Conservation (phyloP, 345 rosid species). For the Populus pruinosa region DNA sequence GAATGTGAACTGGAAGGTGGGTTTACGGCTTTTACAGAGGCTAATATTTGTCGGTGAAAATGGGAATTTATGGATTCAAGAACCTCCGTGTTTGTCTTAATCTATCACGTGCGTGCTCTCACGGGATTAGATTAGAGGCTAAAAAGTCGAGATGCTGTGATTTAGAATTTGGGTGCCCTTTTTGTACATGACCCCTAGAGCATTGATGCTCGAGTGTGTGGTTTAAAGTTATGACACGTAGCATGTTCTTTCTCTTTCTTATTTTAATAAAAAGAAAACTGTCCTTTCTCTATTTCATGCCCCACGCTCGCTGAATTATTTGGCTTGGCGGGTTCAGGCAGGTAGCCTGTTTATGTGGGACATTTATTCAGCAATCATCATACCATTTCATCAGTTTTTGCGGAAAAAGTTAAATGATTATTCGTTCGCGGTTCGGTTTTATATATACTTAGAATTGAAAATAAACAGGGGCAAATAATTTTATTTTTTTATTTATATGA, state of each 20-base stretch:
- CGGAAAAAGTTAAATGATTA: neutral
- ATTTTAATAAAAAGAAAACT: too few species aligned
- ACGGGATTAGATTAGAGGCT: conserved; percentile 30
- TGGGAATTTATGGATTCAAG: conserved; percentile 11
- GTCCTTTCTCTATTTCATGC: neutral
- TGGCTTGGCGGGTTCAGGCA: neutral
- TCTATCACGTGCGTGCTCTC: conserved; percentile 36
- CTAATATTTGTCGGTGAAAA: neutral
- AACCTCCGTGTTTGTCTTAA: conserved; percentile 17
- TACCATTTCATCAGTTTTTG: neutral
- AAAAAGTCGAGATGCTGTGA: neutral
- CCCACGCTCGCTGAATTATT: neutral
- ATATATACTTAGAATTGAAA: too few species aligned
- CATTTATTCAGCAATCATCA: neutral
- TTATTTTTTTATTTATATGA: too few species aligned
- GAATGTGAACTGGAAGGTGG: neutral
- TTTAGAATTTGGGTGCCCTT: conserved; percentile 13
- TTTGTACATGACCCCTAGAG: neutral
- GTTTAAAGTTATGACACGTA: conserved; percentile 24
- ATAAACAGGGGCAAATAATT: too few species aligned
- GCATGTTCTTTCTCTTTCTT: neutral
- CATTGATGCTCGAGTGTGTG: conserved; percentile 18
- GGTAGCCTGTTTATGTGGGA: neutral
- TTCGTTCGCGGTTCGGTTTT: too few species aligned
- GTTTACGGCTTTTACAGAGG: neutral